Evolutionary conservation across 2,329 filamentous ascomycete species (phyloP).

Genomic region (Endothia cerciana): DNA sequence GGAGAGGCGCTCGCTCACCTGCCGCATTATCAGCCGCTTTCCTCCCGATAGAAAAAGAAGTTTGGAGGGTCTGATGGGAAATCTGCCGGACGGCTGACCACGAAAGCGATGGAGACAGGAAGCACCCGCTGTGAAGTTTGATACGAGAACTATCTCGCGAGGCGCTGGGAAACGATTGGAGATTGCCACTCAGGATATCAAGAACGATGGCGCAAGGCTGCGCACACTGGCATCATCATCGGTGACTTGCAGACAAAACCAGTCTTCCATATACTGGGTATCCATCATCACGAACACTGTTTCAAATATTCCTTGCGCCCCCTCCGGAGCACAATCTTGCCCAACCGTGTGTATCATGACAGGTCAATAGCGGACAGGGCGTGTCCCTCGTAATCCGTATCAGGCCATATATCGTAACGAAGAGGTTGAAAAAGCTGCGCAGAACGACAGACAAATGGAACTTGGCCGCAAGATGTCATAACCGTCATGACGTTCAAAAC

Average conservation of each 20-base stretch:
- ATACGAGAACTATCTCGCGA: not conserved
- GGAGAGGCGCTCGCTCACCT: not conserved
- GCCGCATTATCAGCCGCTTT: not conserved
- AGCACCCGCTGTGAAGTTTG: not conserved
- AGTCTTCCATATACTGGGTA: not conserved
- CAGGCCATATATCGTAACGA: not conserved
- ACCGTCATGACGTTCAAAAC: conserved; percentile 33
- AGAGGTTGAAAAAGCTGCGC: not conserved
- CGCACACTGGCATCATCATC: not conserved
- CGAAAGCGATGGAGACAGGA: not conserved
- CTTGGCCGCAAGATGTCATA: not conserved
- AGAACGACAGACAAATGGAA: not conserved
- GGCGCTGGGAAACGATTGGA: not conserved
- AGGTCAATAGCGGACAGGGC: not conserved
- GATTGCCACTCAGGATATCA: not conserved
- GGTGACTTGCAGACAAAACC: not conserved
- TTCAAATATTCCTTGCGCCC: not conserved
- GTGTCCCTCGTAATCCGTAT: not conserved
- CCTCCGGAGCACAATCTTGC: not conserved
- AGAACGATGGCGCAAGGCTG: not conserved
- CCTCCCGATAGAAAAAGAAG: not conserved
- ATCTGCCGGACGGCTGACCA: not conserved
- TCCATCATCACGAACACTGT: not conserved
- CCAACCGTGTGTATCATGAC: not conserved
- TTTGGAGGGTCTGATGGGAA: not conserved